These are phyloP conservation scores for Gastrodia elata DNA, from an alignment of 106 monocot genomes.

Conservation along the genomic window DNA sequence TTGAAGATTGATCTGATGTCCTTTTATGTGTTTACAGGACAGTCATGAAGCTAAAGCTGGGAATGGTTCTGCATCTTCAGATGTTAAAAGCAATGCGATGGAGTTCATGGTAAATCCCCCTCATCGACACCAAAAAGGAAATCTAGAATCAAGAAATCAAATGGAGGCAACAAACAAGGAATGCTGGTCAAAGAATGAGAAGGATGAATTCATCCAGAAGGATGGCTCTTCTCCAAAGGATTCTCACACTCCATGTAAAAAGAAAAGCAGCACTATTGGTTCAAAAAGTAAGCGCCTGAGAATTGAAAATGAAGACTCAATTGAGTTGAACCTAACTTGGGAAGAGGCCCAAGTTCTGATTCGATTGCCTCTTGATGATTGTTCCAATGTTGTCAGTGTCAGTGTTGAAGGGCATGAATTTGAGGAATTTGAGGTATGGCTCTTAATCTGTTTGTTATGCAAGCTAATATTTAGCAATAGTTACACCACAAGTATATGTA, in stretches of 20 bases:
- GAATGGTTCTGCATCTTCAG: constrained; percentile 33
- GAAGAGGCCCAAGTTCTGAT: constrained; percentile 90
- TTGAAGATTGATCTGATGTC: neutral
- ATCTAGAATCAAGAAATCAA: constrained; percentile 29
- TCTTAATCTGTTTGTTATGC: neutral
- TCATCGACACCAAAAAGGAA: constrained; percentile 29
- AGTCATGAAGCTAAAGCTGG: constrained; percentile 45
- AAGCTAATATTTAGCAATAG: neutral
- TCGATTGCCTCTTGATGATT: constrained; percentile 51
- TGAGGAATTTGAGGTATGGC: constrained; percentile 89
- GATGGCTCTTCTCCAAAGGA: constrained; percentile 30
- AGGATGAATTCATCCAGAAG: constrained; percentile 44
- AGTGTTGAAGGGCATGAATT: constrained; percentile 83
- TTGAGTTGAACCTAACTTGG: constrained; percentile 86
- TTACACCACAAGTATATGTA: neutral
- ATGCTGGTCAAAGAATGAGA: constrained; percentile 36
- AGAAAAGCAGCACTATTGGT: constrained; percentile 48
- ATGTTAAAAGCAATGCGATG: constrained; percentile 20
- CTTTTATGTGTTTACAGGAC: constrained; percentile 31
- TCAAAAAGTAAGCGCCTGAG: constrained; percentile 70
- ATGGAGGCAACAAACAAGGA: constrained; percentile 26
- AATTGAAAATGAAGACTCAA: constrained; percentile 89
- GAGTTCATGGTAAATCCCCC: constrained; percentile 26
- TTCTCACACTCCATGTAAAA: constrained; percentile 31
- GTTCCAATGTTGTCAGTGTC: constrained; percentile 46